Conservation (phyloP, 805 yeast species). For the Alloascoidea africana region DNA sequence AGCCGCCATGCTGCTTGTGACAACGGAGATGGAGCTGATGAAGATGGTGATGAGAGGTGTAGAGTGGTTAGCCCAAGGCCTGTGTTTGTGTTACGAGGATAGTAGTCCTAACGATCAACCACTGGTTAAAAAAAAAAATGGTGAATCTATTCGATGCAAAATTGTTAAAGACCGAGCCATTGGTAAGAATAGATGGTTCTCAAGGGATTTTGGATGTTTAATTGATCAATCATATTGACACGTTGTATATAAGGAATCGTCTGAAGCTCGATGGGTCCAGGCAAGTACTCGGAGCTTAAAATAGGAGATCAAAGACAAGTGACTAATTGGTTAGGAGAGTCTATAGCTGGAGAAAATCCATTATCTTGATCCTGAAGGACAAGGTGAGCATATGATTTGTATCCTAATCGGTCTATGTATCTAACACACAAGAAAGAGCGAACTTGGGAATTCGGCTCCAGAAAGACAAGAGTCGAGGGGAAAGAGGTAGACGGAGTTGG, state of each 20-base stretch:
- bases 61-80: not conserved
- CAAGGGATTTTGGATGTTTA: too few species aligned
- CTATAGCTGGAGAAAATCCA: constrained; percentile 38
- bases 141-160: constrained; percentile 11
- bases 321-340: constrained; percentile 17
- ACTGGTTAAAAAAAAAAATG: too few species aligned
- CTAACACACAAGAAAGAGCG: too few species aligned
- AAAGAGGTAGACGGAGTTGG: constrained; percentile 82
- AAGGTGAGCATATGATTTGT: constrained; percentile 8
- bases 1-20: too few species aligned
- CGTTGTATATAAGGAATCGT: too few species aligned
- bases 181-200: constrained; percentile 5
- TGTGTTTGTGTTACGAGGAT: not conserved
- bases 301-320: too few species aligned
- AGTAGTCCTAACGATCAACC: too few species aligned
- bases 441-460: constrained; percentile 84
- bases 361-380: constrained; percentile 62
- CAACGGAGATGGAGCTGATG: not conserved
- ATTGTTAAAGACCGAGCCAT: constrained; percentile 11
- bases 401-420: too few species aligned
- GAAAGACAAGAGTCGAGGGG: constrained; percentile 54
- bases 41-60: not conserved
- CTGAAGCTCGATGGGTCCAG: constrained; percentile 52
- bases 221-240: too few species aligned
- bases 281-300: too few species aligned